Evolutionary conservation across 2,329 filamentous ascomycete genomes (phyloP), one percentile per base, ranked within the genome.

Genomic region (Cladosporium phlei): DNA sequence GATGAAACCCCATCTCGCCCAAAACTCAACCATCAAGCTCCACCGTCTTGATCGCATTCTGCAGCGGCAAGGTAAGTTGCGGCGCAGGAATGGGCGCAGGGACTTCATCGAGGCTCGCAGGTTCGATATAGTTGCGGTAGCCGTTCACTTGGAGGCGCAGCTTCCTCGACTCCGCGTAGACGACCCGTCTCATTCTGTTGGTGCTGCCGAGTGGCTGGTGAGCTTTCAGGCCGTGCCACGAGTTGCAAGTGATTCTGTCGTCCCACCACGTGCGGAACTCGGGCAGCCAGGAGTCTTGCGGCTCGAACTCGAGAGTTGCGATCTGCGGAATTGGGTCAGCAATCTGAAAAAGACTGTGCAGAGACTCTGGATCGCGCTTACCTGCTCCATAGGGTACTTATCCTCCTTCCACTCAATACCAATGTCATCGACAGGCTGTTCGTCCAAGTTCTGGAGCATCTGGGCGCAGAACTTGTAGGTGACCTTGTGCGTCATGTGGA

Each of bases 191-290:
- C 66, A 69, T 68, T 12, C 66, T 48, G 50, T 69, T 69, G 27
- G 65, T 68, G 49, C 61, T 65, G 2, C 67, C 66, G 2, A 69
- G 58, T 4, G 65, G 66, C 55, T 65, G 64, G 50, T 69, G 64
- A 38, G 55, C 55, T 52, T 65, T 66, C 14, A 69, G 46, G 0
- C 66, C 66, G 51, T 69, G 66, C 66, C 66, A 69, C 20, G 57
- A 59, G 47, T 69, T 68, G 49, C 61, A 59, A 3, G 65, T 68
- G 22, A 68, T 68, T 2, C 63, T 51, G 38, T 68, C 65, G 35
- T 68, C 66, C 66, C 66, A 69, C 64, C 64, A 68, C 1, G 62
- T 60, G 25, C 66, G 51, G 52, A 69, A 68, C 50, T 65, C 65
- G 2, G 66, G 66, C n/a, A 68, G 43, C 65, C 64, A 69, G 10